Base-by-base conservation (phyloP, 2,329 filamentous ascomycete species). In the Microsporum audouinii region DNA sequence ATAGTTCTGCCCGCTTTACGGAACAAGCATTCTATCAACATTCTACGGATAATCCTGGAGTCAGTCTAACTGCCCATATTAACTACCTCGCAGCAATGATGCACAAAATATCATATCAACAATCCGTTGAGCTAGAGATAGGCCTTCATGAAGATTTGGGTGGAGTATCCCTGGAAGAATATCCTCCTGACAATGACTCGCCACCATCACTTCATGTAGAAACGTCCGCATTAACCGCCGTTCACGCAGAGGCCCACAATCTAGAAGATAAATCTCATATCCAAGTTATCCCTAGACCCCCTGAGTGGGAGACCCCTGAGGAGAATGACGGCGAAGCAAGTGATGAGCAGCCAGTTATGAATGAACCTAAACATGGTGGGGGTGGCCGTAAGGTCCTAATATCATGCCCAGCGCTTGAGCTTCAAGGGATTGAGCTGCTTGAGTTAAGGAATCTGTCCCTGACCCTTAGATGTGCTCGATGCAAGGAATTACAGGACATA, bases 31-130 rank as follows among this genome's bases (percentile, higher is more conserved):
- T 92, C 66, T 76, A 79, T 5, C 73, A 81, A 62, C 84, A 81
- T 71, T 80, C 82, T 14, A 73, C 72, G 31, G 77, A 83, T 59
- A 80, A 84, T 66, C 78, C 77, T 43, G 78, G 84, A 47, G 78
- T 86, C 75, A 85, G 81, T 7, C 73, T 94, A 60, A 87, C 88
- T 75, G 86, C 83, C 62, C 87, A 89, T 66, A 72, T 92, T 66
- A 92, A 92, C 69, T 89, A 86, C 68, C 75, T 92, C 5, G 79
- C 84, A 1, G 84, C 87, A 70, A 89, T 89, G 66, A 80, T 91
- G 64, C 84, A 88, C 67, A 72, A 76, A 1, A 77, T 92, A 68
- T 85, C 84, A 12, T 86, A 82, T 67, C 80, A 84, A 57, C 76
- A 75, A 1, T 65, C 77, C 3, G n/a, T 34, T 38, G 31, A 36